phyloP scores from a whole-genome alignment of 108 stramenopile genomes.

The Fragilaria radians region DNA sequence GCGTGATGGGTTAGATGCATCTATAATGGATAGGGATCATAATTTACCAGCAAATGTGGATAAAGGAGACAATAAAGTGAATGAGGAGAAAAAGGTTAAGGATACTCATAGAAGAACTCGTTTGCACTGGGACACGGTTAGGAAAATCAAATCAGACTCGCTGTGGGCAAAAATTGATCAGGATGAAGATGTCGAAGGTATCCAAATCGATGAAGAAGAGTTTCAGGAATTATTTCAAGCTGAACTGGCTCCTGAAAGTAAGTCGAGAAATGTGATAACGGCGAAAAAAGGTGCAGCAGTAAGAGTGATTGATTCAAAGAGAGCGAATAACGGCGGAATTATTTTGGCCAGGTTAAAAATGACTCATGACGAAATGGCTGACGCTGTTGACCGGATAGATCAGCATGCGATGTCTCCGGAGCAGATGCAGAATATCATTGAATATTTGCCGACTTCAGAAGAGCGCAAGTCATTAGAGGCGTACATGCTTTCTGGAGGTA shows the following conservation, averaged over 20 bases:
- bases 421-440: conserved; percentile 80
- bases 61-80: conserved; percentile 19
- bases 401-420: conserved; percentile 62
- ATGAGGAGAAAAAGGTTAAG: conserved; percentile 29
- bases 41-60: conserved; percentile 42
- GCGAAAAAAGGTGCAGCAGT: conserved; percentile 32
- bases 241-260: conserved; percentile 29
- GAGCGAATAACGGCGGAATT: conserved; percentile 91
- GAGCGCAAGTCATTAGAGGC: conserved; percentile 65
- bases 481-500: conserved; percentile 68
- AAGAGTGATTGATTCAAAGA: conserved; percentile 82
- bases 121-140: conserved; percentile 82
- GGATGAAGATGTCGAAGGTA: conserved; percentile 60
- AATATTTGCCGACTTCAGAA: conserved; percentile 78
- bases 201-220: conserved; percentile 81
- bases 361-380: conserved; percentile 80
- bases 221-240: conserved; percentile 76
- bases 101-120: conserved; percentile 81
- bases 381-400: conserved; percentile 62
- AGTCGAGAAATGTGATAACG: not conserved
- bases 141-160: conserved; percentile 63
- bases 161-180: conserved; percentile 77
- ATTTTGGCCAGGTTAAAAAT: conserved; percentile 83
- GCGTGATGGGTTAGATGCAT: conserved; percentile 69
- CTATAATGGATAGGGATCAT: conserved; percentile 82